A percentile compares a stretch with the other conserved stretches of the same genome.
Evolutionary conservation across 352 stramenopile genomes (phyloP).

Genomic region (Plasmopara halstedii): DNA sequence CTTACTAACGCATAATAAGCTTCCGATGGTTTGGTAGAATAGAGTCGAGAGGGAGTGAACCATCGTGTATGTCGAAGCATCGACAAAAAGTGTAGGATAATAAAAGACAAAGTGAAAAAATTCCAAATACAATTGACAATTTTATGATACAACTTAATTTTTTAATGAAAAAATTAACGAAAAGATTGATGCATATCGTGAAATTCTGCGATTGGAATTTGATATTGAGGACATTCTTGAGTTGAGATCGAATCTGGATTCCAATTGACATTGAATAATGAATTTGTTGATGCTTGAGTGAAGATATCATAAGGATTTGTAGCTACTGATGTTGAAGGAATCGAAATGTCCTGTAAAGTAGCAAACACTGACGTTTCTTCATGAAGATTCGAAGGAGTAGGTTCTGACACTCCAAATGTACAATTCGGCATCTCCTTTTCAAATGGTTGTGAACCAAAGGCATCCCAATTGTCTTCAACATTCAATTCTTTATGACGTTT

Average conservation of each 20-base stretch:
- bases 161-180: too few relatives aligned
- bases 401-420: constrained; percentile 10
- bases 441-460: constrained; percentile 12
- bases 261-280: constrained; percentile 16
- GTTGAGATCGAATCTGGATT: neutral
- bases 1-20: constrained; percentile 24
- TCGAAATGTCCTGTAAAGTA: constrained; percentile 13
- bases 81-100: neutral
- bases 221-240: constrained; percentile 5
- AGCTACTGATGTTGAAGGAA: too few relatives aligned
- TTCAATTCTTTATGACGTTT: constrained; percentile 12
- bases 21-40: constrained; percentile 21
- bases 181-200: constrained; percentile 23
- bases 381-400: constrained; percentile 15
- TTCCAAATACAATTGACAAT: neutral
- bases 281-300: constrained; percentile 16
- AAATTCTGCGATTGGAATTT: constrained; percentile 17
- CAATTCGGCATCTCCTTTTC: constrained; percentile 14
- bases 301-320: constrained; percentile 37
- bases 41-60: constrained; percentile 3
- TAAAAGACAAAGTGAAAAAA: neutral
- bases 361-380: constrained; percentile 10
- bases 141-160: too few relatives aligned
- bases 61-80: neutral
- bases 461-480: constrained; percentile 6